These are phyloP conservation scores for Euphorbia celastroides DNA, from an alignment of 441 rosid species.

Conservation along the genomic window DNA sequence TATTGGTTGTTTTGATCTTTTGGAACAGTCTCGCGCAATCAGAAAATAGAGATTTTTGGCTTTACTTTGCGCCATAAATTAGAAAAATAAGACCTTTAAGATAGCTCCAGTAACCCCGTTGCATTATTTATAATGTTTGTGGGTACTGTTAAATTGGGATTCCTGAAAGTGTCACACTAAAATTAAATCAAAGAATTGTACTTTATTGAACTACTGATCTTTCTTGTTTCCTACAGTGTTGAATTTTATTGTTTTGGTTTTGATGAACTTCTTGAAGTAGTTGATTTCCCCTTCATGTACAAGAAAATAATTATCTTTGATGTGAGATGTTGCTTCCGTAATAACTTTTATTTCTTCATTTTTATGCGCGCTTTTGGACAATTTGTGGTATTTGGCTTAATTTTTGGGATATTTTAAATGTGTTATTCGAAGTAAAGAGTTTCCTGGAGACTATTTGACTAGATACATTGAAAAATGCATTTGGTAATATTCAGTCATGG, in stretches of 20 bases:
- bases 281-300: neutral
- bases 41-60: neutral
- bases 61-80: neutral
- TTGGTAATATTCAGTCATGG: neutral
- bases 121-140: neutral
- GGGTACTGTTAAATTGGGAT: neutral
- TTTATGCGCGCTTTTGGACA: neutral
- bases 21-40: neutral
- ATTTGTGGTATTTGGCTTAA: neutral
- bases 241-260: neutral
- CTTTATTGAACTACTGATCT: neutral
- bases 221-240: neutral
- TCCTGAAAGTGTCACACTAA: neutral
- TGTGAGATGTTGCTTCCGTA: neutral
- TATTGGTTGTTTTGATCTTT: neutral
- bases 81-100: neutral
- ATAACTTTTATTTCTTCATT: neutral
- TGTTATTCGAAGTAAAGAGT: neutral
- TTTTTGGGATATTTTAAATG: neutral
- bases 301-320: neutral
- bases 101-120: neutral
- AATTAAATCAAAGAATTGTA: neutral
- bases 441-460: neutral
- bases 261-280: neutral
- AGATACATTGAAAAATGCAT: neutral